Percentiles rank a stretch among this genome's conserved stretches.
Conservation (phyloP, 108 stramenopile genomes). For the Nitzschia sp. region DNA sequence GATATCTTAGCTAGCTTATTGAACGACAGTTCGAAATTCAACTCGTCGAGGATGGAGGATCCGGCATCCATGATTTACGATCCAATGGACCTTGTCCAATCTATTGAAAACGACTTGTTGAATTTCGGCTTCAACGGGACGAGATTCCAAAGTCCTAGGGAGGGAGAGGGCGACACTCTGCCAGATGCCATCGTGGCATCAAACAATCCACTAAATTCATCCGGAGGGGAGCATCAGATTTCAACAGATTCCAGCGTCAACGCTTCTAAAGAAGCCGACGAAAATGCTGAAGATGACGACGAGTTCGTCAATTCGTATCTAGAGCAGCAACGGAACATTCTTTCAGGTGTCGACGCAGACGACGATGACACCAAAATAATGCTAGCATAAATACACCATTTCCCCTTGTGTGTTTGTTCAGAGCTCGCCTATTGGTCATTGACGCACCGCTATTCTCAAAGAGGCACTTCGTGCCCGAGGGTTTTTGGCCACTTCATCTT, state of each 20-base stretch:
- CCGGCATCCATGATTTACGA: too few species aligned
- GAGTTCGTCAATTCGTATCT: background rate
- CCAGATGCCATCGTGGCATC: background rate
- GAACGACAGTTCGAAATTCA: too few species aligned
- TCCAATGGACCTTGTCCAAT: background rate
- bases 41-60: too few species aligned
- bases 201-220: background rate
- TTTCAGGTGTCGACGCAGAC: slow-evolving; percentile 6
- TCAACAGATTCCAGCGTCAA: background rate
- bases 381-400: slow-evolving; percentile 1
- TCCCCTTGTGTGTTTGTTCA: too few species aligned
- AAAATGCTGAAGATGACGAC: background rate
- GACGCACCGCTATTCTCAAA: slow-evolving; percentile 69
- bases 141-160: too few species aligned
- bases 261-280: background rate
- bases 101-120: background rate
- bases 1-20: too few species aligned
- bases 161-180: too few species aligned
- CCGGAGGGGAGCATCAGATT: background rate
- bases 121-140: too few species aligned
- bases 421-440: too few species aligned
- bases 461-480: slow-evolving; percentile 84
- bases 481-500: slow-evolving; percentile 75
- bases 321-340: background rate
- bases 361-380: slow-evolving; percentile 10